A percentile compares a stretch with the other conserved stretches of the same genome.
Evolutionary conservation across 2,329 filamentous ascomycete species (phyloP).

Genomic region (Aspergillus felis): DNA sequence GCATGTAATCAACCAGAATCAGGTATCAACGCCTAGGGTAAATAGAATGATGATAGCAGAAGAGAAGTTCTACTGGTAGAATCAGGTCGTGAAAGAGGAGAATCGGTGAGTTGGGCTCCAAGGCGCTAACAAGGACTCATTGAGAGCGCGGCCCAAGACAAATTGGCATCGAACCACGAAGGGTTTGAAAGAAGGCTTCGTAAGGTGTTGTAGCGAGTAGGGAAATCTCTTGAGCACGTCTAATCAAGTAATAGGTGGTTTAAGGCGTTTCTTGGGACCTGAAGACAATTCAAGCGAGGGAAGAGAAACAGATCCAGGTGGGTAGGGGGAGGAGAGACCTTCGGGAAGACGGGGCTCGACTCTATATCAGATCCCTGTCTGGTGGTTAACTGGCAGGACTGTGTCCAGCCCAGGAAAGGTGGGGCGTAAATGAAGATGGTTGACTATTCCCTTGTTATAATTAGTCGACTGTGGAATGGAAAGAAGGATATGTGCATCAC

Average conservation of each 20-base stretch:
- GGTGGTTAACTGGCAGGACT: conserved; percentile 2
- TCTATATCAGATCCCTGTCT: conserved; percentile 15
- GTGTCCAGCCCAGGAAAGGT: conserved; percentile 15
- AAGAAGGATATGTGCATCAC: conserved; percentile 12
- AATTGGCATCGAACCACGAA: not conserved
- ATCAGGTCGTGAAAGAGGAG: conserved; percentile 22
- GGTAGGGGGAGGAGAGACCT: not conserved
- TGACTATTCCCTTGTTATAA: conserved; percentile 15
- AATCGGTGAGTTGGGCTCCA: conserved; percentile 22
- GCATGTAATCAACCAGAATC: not conserved
- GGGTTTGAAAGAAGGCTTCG: not conserved
- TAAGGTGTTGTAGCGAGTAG: not conserved
- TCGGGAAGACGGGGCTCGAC: conserved; percentile 12
- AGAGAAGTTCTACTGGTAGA: conserved; percentile 10
- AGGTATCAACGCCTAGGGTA: not conserved
- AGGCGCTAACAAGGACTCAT: conserved; percentile 22
- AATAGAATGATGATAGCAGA: not conserved
- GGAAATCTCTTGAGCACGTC: not conserved
- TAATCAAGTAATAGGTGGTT: conserved; percentile 1
- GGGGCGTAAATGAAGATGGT: conserved; percentile 9
- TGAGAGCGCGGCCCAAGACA: conserved; percentile 2
- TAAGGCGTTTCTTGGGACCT: not conserved
- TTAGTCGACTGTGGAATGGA: conserved; percentile 17
- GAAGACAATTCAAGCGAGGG: conserved; percentile 1
- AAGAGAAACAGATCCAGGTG: not conserved